Conservation (phyloP, 83 land plant species). For the Picea mariana region DNA sequence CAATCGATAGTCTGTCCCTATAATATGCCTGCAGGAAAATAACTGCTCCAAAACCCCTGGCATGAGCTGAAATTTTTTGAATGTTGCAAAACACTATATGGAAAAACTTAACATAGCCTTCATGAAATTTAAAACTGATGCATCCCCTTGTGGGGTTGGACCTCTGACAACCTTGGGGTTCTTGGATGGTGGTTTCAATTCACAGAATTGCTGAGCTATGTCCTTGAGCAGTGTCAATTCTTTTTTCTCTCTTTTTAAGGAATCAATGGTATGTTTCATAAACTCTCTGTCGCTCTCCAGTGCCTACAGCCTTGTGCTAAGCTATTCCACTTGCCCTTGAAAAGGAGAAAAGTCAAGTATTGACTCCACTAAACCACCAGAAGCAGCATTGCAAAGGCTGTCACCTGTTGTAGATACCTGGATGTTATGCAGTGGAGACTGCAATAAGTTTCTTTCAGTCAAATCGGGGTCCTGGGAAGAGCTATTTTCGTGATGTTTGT, state of each 20-base stretch:
- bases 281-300: conserved; percentile 76
- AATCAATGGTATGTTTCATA: conserved; percentile 49
- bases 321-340: conserved; percentile 52
- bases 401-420: conserved; percentile 8
- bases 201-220: too few species aligned
- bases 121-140: not conserved
- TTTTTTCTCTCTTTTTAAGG: conserved; percentile 62
- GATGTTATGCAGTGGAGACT: too few species aligned
- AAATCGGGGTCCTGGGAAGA: not conserved
- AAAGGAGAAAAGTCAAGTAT: conserved; percentile 15
- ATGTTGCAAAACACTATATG: too few species aligned
- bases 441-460: too few species aligned
- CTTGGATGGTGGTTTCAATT: too few species aligned
- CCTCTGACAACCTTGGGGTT: not conserved
- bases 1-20: too few species aligned
- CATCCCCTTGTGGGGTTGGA: not conserved
- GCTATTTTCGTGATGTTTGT: not conserved
- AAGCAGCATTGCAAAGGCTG: not conserved
- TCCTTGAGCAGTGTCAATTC: too few species aligned
- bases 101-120: too few species aligned
- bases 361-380: conserved; percentile 13
- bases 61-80: too few species aligned
- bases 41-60: too few species aligned
- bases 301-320: conserved; percentile 60
- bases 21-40: not conserved